Evolutionary conservation across 2,329 filamentous ascomycete genomes (phyloP).

Genomic region (Talaromyces verruculosus): DNA sequence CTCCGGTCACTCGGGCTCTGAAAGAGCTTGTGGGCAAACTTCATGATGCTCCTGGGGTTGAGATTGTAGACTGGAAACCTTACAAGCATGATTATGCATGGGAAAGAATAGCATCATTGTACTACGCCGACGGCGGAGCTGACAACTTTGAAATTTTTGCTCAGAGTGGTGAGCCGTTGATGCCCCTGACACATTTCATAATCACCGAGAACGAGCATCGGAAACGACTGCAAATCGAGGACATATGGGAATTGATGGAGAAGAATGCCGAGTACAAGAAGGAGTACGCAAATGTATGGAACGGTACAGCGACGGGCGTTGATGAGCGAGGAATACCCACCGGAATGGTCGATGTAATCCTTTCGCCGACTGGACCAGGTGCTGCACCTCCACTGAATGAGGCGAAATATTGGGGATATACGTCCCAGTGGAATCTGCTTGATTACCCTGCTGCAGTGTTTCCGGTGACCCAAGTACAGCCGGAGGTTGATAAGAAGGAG

Average conservation of each 20-base stretch:
- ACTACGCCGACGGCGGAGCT: slow-evolving; percentile 62
- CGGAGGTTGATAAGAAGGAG: slow-evolving; percentile 42
- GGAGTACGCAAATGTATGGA: slow-evolving; percentile 49
- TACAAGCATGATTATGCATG: slow-evolving; percentile 53
- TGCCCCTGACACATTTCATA: slow-evolving; percentile 61
- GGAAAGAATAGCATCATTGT: slow-evolving; percentile 47
- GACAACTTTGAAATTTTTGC: slow-evolving; percentile 54
- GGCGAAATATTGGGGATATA: slow-evolving; percentile 64
- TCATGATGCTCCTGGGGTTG: slow-evolving; percentile 23
- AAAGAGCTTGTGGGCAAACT: slow-evolving; percentile 37
- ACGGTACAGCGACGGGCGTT: slow-evolving; percentile 36
- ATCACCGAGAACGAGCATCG: slow-evolving; percentile 55
- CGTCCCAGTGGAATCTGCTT: slow-evolving; percentile 66
- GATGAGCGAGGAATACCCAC: slow-evolving; percentile 26
- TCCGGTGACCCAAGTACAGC: slow-evolving; percentile 53
- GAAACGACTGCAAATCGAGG: slow-evolving; percentile 42
- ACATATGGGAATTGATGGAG: slow-evolving; percentile 44
- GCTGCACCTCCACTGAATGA: slow-evolving; percentile 55
- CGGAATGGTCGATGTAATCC: slow-evolving; percentile 55
- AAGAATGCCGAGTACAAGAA: slow-evolving; percentile 48
- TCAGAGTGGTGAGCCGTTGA: slow-evolving; percentile 57
- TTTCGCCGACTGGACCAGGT: slow-evolving; percentile 60
- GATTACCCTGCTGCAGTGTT: slow-evolving; percentile 66
- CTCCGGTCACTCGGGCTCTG: slow-evolving; percentile 61
- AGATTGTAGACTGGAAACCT: slow-evolving; percentile 38